phyloP scores from a whole-genome alignment of 371 early-diverging fungal species.

The Mucor indicus region DNA sequence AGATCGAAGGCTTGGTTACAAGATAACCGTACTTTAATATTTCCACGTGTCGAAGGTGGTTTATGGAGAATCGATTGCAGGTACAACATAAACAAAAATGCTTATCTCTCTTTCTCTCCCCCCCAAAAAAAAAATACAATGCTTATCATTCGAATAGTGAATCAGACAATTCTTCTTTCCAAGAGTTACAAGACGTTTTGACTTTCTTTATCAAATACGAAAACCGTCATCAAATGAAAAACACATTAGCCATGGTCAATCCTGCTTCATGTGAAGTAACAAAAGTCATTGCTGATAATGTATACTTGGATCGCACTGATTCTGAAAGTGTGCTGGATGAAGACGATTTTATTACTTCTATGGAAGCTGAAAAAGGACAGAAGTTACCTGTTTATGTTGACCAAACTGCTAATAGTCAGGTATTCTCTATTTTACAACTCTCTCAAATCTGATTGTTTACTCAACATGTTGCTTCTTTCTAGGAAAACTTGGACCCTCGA shows the following conservation, averaged over 20 bases:
- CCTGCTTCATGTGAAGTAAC: conserved; percentile 34
- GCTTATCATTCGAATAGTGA: conserved; percentile 10
- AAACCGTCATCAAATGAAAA: conserved; percentile 36
- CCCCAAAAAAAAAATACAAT: too few relatives aligned
- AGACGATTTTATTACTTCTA: conserved; percentile 19
- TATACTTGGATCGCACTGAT: conserved; percentile 18
- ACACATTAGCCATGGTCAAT: conserved; percentile 35
- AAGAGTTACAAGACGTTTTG: conserved; percentile 27
- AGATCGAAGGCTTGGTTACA: conserved; percentile 37
- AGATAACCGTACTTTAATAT: conserved; percentile 20
- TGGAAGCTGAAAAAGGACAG: conserved; percentile 11
- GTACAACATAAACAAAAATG: conserved; percentile 5
- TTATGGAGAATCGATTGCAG: conserved; percentile 34
- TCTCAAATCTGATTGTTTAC: not conserved
- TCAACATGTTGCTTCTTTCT: not conserved
- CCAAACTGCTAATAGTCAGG: not conserved
- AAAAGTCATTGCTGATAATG: conserved; percentile 34
- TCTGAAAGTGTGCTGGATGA: conserved; percentile 6
- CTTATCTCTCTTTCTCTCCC: too few relatives aligned
- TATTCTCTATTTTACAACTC: not conserved
- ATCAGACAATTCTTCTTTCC: conserved; percentile 20
- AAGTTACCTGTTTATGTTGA: conserved; percentile 24
- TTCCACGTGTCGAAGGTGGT: conserved; percentile 27
- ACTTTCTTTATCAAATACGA: conserved; percentile 38
- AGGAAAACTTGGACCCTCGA: conserved; percentile 3